phyloP scores from a whole-genome alignment of 2,329 filamentous ascomycete genomes.

The Ceratocystis eucalypticola region DNA sequence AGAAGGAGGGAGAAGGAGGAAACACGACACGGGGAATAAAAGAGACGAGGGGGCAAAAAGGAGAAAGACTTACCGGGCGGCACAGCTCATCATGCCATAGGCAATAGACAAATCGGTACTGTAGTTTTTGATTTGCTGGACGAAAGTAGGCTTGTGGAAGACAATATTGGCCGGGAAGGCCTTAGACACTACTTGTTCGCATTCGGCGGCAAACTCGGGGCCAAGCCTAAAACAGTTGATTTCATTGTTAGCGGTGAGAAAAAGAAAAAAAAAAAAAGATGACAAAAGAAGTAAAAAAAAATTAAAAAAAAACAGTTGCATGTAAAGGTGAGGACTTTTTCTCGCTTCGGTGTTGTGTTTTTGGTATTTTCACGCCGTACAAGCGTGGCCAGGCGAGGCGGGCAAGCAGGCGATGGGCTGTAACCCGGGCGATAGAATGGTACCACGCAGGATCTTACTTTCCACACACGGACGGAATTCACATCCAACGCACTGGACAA shows the following conservation, averaged over 20 bases:
- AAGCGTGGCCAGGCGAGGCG: not conserved
- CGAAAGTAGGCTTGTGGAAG: constrained; percentile 49
- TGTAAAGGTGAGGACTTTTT: not conserved
- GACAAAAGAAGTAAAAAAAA: not conserved
- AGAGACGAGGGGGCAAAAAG: constrained; percentile 16
- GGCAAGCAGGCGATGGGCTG: not conserved
- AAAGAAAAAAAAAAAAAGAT: constrained; percentile 21
- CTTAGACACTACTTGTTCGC: constrained; percentile 47
- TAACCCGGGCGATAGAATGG: not conserved
- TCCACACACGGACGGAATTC: not conserved
- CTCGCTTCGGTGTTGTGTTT: not conserved
- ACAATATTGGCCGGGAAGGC: constrained; percentile 48
- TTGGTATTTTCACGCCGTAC: not conserved
- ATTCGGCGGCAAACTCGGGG: constrained; percentile 44
- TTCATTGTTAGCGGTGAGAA: constrained; percentile 19
- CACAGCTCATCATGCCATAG: constrained; percentile 44
- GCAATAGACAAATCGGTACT: constrained; percentile 43
- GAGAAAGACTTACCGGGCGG: constrained; percentile 38
- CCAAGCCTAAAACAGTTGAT: constrained; percentile 31
- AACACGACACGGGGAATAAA: constrained; percentile 19
- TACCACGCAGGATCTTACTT: not conserved
- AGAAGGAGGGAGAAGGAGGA: constrained; percentile 19
- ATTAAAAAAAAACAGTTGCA: not conserved
- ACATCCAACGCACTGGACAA: not conserved
- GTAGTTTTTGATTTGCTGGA: constrained; percentile 45